A percentile compares a stretch with the other conserved stretches of the same genome.
These are phyloP conservation scores for Saturnispora serradocipensis DNA, from an alignment of 805 yeast genomes.

Conservation along the genomic window DNA sequence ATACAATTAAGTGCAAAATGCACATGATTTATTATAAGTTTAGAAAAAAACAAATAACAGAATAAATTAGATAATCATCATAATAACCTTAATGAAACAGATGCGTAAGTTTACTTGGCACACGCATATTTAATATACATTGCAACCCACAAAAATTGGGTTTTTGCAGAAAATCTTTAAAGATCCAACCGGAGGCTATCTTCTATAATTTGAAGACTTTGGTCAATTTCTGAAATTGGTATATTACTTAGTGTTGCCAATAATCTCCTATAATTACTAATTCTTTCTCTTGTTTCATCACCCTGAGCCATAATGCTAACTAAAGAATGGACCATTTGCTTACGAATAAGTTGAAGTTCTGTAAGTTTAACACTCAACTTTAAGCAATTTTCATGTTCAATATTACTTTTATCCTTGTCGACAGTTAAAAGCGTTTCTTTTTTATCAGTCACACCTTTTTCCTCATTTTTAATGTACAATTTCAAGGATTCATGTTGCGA, in stretches of 20 bases:
- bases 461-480: slow-evolving; percentile 31
- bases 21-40: neutral
- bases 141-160: neutral
- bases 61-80: neutral
- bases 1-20: neutral
- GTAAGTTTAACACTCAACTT: slow-evolving; percentile 35
- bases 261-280: slow-evolving; percentile 58
- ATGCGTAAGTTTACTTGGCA: neutral
- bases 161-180: neutral
- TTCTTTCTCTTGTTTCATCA: slow-evolving; percentile 40
- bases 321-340: slow-evolving; percentile 43
- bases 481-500: slow-evolving; percentile 39
- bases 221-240: slow-evolving; percentile 57
- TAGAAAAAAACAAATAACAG: neutral
- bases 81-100: neutral
- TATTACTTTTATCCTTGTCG: neutral
- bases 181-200: slow-evolving; percentile 17
- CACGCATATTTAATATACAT: neutral
- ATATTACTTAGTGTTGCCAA: slow-evolving; percentile 64
- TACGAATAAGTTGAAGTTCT: slow-evolving; percentile 44
- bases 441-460: slow-evolving; percentile 19
- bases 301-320: slow-evolving; percentile 28
- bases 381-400: neutral
- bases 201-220: slow-evolving; percentile 51
- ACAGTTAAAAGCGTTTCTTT: slow-evolving; percentile 2